These are phyloP conservation scores for Wickerhamomyces subpelliculosus DNA, from an alignment of 805 yeast species.

Conservation along the genomic window DNA sequence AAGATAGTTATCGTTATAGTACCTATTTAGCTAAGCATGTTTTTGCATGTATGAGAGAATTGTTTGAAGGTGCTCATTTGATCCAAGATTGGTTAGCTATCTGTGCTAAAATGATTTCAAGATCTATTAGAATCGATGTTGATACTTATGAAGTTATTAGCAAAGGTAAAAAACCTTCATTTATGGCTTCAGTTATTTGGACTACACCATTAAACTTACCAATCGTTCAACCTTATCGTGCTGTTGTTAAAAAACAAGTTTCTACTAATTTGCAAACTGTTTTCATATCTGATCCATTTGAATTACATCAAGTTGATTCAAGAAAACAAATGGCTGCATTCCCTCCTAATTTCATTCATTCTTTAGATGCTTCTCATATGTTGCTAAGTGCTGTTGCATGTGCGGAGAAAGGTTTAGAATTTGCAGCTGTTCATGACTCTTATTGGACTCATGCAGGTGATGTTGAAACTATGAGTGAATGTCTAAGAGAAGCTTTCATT, in stretches of 20 bases:
- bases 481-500: slow-evolving; percentile 74
- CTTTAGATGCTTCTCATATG: slow-evolving; percentile 97
- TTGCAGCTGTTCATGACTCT: slow-evolving; percentile 96
- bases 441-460: slow-evolving; percentile 96
- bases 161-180: slow-evolving; percentile 47
- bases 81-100: slow-evolving; percentile 96
- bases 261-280: slow-evolving; percentile 84
- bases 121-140: slow-evolving; percentile 64
- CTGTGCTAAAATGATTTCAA: slow-evolving; percentile 73
- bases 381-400: slow-evolving; percentile 79
- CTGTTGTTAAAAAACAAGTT: slow-evolving; percentile 54
- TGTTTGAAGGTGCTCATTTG: slow-evolving; percentile 86
- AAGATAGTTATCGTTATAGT: slow-evolving; percentile 40
- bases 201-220: slow-evolving; percentile 94
- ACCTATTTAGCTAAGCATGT: slow-evolving; percentile 72
- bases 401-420: slow-evolving; percentile 53
- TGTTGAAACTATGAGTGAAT: slow-evolving; percentile 61
- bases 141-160: slow-evolving; percentile 35
- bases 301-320: slow-evolving; percentile 73
- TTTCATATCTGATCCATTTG: slow-evolving; percentile 83
- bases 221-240: slow-evolving; percentile 94
- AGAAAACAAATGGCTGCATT: slow-evolving; percentile 89
- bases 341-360: slow-evolving; percentile 93
- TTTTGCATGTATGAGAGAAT: slow-evolving; percentile 74
- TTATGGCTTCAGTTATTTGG: slow-evolving; percentile 91